Evolutionary conservation across 2,329 filamentous ascomycete genomes (phyloP).

Genomic region (Calonectria ilicicola): DNA sequence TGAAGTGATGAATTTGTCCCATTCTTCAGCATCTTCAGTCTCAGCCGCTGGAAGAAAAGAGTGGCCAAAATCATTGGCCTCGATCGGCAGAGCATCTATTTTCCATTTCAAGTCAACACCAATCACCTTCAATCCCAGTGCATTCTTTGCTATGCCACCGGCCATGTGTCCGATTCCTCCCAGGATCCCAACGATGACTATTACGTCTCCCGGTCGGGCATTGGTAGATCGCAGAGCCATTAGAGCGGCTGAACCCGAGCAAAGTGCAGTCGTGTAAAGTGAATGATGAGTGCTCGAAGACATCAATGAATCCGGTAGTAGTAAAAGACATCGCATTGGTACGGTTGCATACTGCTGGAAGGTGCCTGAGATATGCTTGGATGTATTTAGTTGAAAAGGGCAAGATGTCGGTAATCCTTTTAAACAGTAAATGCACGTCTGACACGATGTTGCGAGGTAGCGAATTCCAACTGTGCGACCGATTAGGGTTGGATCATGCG

Average conservation of each 20-base stretch:
- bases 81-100: neutral
- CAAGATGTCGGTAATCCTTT: neutral
- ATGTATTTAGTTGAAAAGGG: neutral
- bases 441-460: neutral
- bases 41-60: neutral
- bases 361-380: neutral
- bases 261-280: neutral
- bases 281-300: neutral
- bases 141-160: neutral
- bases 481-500: neutral
- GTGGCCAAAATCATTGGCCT: neutral
- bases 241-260: neutral
- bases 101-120: neutral
- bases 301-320: neutral
- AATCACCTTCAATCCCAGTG: neutral
- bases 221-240: neutral
- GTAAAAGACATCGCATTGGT: neutral
- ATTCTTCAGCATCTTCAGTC: neutral
- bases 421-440: neutral
- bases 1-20: neutral
- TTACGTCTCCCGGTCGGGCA: neutral
- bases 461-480: neutral
- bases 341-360: conserved; percentile 7
- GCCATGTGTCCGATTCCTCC: neutral
- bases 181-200: neutral